Base-by-base conservation (phyloP, 179 eudicot species). In the Spergularia azorica region DNA sequence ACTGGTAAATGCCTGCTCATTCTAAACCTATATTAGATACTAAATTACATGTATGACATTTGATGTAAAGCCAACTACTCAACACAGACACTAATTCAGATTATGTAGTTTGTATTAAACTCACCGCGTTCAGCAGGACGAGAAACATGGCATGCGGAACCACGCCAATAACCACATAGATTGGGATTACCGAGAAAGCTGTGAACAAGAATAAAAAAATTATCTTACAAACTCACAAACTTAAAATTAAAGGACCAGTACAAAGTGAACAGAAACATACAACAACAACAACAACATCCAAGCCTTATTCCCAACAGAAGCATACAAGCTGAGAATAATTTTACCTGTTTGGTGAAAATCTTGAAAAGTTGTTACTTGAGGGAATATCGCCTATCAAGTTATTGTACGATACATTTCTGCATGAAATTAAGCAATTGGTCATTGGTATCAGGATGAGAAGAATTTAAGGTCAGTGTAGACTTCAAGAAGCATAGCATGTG, bases 351-450 rank as follows among this genome's bases (percentile, higher is more conserved):
- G 96, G 95, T 8, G 90, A 84, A 77, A 96, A 96, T 79, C 98
- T 86, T 6, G 99, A 89, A 77, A 96, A 96, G 84, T 96, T 96
- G 74, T 94, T 94, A 79, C 93, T 87, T 2, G 91, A 78, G 36
- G 98, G 98, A 74, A 96, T 83, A 78, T 82, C 79, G 52, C 98
- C 99, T 72, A 76, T 80, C 54, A 96, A 88, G 76, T 90, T 84
- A 77, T 96, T 96, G 78, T 90, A 94, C 2, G 99, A 96, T 17
- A 94, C 96, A 79, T 96, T 96, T 63, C 99, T 96, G 89, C 82
- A 81, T 66, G 18, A 63, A 73, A 48, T 12, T 26, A 55, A 71
- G 26, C 50, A 55, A 8, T 55, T 15, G 9, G 18, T 17, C 18
- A 59, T 1, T 16, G 10, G 0, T 9, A 26, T 26, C 60, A 43